Conservation (phyloP, 2,329 filamentous ascomycete genomes). For the Cordyceps sp. region DNA sequence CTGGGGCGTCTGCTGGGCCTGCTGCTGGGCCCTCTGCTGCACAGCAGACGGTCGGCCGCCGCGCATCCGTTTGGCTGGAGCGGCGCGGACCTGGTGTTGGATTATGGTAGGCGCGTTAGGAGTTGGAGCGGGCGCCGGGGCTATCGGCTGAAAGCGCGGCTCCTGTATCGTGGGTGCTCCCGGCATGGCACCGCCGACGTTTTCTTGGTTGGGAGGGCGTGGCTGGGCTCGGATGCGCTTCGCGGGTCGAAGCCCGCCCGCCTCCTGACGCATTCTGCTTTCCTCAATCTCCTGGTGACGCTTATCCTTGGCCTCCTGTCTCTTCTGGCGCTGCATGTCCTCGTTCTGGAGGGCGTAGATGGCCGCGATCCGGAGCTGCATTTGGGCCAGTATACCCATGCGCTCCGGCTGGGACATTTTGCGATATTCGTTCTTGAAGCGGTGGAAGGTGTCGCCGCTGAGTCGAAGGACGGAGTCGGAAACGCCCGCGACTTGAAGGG, state of each 20-base stretch:
- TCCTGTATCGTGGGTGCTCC: slow-evolving; percentile 11
- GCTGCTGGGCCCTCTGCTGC: neutral
- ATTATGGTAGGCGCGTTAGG: too few relatives aligned
- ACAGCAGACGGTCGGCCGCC: slow-evolving; percentile 5
- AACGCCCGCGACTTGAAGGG: slow-evolving; percentile 22
- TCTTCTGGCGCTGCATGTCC: slow-evolving; percentile 21
- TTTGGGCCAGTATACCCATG: slow-evolving; percentile 19
- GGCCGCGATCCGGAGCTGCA: slow-evolving; percentile 24
- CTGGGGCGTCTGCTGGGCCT: slow-evolving; percentile 2
- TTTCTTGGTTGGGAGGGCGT: too few relatives aligned
- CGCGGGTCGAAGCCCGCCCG: slow-evolving; percentile 11
- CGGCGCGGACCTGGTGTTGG: too few relatives aligned
- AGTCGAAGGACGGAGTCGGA: slow-evolving; percentile 20
- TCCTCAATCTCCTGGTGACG: slow-evolving; percentile 21
- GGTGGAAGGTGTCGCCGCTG: slow-evolving; percentile 25
- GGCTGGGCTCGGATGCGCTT: slow-evolving; percentile 1
- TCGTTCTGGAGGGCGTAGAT: slow-evolving; percentile 28
- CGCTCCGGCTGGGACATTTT: slow-evolving; percentile 24
- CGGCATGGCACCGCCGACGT: too few relatives aligned
- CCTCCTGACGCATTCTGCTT: slow-evolving; percentile 9
- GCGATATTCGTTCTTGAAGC: slow-evolving; percentile 25
- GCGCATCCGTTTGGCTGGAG: slow-evolving; percentile 13
- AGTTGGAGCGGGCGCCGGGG: slow-evolving; percentile 8
- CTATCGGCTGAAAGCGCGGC: slow-evolving; percentile 11
- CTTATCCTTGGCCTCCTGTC: slow-evolving; percentile 20